Evolutionary conservation across 805 yeast species (phyloP).

Genomic region (Suhomyces sp.): DNA sequence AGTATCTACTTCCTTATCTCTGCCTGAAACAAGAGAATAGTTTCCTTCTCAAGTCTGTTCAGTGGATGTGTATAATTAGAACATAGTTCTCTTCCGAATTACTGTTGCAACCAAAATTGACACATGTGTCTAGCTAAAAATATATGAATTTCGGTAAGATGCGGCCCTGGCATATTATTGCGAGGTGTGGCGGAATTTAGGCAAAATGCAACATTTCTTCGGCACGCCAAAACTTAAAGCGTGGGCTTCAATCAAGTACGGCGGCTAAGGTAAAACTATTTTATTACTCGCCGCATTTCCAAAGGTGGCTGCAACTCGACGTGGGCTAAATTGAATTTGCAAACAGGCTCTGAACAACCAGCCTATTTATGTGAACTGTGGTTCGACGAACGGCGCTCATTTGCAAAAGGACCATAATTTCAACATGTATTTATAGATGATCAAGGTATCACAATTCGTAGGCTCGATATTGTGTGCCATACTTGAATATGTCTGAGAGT

Average conservation of each 20-base stretch:
- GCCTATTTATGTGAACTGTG: not conserved
- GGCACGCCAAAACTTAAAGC: not conserved
- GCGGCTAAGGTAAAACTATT: not conserved
- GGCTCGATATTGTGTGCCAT: not conserved
- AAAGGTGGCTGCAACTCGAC: not conserved
- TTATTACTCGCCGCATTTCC: not conserved
- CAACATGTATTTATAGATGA: not conserved
- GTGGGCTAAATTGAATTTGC: not conserved
- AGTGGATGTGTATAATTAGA: not conserved
- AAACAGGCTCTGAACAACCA: not conserved
- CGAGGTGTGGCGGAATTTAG: not conserved
- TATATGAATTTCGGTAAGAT: not conserved
- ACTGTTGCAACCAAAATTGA: not conserved
- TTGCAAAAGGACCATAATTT: not conserved
- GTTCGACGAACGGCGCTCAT: not conserved
- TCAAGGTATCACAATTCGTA: not conserved
- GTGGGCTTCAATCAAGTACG: not conserved
- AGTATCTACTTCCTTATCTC: too few species aligned
- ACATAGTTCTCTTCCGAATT: not conserved
- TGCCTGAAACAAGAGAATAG: not conserved
- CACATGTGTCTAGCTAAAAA: not conserved
- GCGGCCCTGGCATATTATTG: not conserved
- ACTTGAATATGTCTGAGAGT: not conserved
- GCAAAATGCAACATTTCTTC: not conserved
- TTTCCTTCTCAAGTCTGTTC: not conserved